phyloP scores from a whole-genome alignment of 2,329 filamentous ascomycete species.

The Diaporthe ilicicola region DNA sequence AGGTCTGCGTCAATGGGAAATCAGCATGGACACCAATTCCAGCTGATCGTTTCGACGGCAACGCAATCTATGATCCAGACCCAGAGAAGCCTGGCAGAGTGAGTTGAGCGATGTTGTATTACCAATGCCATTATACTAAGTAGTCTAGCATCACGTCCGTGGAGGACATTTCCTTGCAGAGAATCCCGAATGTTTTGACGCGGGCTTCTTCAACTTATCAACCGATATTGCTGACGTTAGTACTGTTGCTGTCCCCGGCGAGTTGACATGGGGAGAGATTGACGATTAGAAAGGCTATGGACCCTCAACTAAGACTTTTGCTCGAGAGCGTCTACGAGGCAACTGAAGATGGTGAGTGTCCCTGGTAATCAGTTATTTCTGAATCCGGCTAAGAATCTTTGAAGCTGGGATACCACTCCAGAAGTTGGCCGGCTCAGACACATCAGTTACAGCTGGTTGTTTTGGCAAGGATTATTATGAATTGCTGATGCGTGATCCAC shows the following conservation, averaged over 20 bases:
- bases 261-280: too few species aligned
- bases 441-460: slow-evolving; percentile 44
- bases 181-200: slow-evolving; percentile 41
- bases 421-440: slow-evolving; percentile 42
- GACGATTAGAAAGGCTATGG: slow-evolving; percentile 41
- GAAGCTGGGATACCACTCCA: slow-evolving; percentile 30
- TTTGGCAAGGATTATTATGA: slow-evolving; percentile 44
- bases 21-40: too few species aligned
- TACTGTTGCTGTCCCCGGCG: neutral
- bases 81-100: too few species aligned
- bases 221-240: slow-evolving; percentile 40
- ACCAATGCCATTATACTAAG: too few species aligned
- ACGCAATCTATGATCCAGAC: too few species aligned
- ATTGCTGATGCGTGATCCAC: slow-evolving; percentile 37
- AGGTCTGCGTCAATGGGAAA: too few species aligned
- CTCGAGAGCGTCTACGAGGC: slow-evolving; percentile 43
- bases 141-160: too few species aligned
- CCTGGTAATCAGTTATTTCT: too few species aligned
- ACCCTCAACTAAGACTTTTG: slow-evolving; percentile 43
- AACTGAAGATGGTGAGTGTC: slow-evolving; percentile 40
- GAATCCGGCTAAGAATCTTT: too few species aligned
- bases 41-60: too few species aligned
- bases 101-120: too few species aligned
- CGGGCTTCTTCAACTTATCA: slow-evolving; percentile 42
- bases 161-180: slow-evolving; percentile 41